A percentile compares a stretch with the other conserved stretches of the same genome.
Conservation (phyloP, 2,329 filamentous ascomycete species). For the Botrytis elliptica region DNA sequence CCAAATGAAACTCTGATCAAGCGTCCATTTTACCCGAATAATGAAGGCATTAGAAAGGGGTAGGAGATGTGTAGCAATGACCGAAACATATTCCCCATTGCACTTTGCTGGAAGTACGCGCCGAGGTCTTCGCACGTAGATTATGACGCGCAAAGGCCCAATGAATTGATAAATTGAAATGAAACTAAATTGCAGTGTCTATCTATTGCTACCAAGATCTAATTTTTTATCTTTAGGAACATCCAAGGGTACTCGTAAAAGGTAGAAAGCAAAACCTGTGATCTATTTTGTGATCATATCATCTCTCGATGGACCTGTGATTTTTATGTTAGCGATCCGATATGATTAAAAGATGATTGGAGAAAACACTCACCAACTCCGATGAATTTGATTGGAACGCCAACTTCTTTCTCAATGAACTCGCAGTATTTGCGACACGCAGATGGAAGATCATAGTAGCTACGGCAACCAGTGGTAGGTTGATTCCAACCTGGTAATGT, state of each 20-base stretch:
- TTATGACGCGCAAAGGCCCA: background rate
- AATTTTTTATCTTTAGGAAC: background rate
- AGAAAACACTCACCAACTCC: conserved; percentile 54
- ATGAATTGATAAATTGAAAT: background rate
- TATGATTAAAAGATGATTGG: conserved; percentile 30
- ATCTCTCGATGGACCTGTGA: conserved; percentile 18
- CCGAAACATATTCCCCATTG: background rate
- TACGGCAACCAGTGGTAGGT: conserved; percentile 59
- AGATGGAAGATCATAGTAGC: conserved; percentile 3
- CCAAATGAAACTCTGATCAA: background rate
- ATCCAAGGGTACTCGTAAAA: background rate
- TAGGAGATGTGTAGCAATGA: background rate
- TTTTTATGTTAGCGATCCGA: background rate
- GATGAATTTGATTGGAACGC: conserved; percentile 62
- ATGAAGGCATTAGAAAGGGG: background rate
- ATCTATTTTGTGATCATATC: conserved; percentile 22
- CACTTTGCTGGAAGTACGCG: background rate
- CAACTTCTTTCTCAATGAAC: conserved; percentile 54
- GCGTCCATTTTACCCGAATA: background rate
- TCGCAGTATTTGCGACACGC: conserved; percentile 23
- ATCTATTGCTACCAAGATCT: conserved; percentile 12
- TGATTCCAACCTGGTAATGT: conserved; percentile 69
- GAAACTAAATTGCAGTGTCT: background rate
- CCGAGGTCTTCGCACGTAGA: background rate
- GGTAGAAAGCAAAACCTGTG: background rate